phyloP scores from a whole-genome alignment of 108 stramenopile species.

The Schizochytrium sp. region DNA sequence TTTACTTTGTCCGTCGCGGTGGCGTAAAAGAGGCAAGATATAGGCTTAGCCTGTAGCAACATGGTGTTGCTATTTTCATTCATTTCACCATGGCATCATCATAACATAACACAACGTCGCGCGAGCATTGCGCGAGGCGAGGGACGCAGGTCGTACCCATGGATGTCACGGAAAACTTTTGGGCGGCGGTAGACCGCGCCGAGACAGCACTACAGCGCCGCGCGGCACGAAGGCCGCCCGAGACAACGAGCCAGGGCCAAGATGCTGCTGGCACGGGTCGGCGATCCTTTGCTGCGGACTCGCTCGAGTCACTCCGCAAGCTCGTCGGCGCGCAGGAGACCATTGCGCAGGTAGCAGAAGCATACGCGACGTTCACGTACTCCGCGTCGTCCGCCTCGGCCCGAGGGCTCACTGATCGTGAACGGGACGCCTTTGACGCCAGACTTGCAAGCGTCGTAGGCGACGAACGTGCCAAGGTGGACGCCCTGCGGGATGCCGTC shows the following conservation, averaged over 20 bases:
- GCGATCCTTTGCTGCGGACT: neutral
- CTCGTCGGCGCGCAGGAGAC: neutral
- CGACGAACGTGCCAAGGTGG: neutral
- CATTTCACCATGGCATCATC: neutral
- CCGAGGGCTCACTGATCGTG: neutral
- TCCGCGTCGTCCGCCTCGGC: neutral
- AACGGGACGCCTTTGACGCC: neutral
- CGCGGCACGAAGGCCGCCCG: too few species aligned
- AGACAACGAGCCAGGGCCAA: too few species aligned
- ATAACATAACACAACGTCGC: neutral
- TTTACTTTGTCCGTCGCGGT: too few species aligned
- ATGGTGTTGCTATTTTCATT: too few species aligned
- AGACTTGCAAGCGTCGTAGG: neutral
- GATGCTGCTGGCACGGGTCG: neutral
- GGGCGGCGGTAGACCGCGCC: neutral
- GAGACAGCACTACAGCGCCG: neutral
- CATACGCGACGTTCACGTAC: neutral
- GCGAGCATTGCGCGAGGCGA: neutral
- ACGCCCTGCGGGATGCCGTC: neutral
- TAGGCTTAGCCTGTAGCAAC: too few species aligned
- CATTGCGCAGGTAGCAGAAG: neutral
- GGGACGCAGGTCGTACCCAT: neutral
- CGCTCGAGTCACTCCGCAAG: neutral
- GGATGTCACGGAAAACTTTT: neutral
- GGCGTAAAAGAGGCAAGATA: too few species aligned